Base-by-base conservation (phyloP, 371 early-diverging fungal genomes). In the Batkoa obscura region DNA sequence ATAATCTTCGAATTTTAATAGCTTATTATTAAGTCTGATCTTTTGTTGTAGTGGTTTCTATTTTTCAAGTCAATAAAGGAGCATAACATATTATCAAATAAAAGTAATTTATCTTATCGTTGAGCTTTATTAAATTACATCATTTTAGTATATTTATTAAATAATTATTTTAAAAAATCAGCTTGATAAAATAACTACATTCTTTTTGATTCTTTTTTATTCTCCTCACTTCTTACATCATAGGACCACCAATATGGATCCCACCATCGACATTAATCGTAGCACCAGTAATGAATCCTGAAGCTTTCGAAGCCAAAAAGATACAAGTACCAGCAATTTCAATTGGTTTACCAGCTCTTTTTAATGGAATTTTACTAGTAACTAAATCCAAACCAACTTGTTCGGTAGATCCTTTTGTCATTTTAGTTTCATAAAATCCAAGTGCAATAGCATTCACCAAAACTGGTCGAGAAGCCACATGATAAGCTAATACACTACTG, bases 391-490 rank as follows among this genome's bases (percentile, higher is more conserved):
- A 5, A 45, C 31, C 50, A 17, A 17, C 31, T 33, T 3, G 15
- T 23, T 10, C 50, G 15, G 33, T 50, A 35, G 15, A 5, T 13
- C 50, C 74, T 17, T 79, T 83, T 88, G 91, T 92, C 78, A 94
- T 94, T 60, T 84, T 84, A 55, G 82, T 81, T 53, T 81, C 78
- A 67, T 90, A 94, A 3, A 86, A 73, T 0, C 94, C 94, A 0
- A 94, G 92, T 0, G 93, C 92, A 57, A 94, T 76, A 6, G 88
- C 87, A 60, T 93, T 94, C 23, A 86, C 86, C n/a, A 84, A 74
- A 55, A 94, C 82, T 56, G 74, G 60, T 31, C 75, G 71, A 57
- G 56, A 51, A 30, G 78, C 84, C 43, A 88, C 61, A 41, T 78
- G 77, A 6, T 69, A 71, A 2, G 87, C 84, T 62, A 87, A 66